Percentiles rank a stretch among this genome's conserved stretches.
phyloP scores from a whole-genome alignment of 345 rosid species.

The Nasturtium officinale region DNA sequence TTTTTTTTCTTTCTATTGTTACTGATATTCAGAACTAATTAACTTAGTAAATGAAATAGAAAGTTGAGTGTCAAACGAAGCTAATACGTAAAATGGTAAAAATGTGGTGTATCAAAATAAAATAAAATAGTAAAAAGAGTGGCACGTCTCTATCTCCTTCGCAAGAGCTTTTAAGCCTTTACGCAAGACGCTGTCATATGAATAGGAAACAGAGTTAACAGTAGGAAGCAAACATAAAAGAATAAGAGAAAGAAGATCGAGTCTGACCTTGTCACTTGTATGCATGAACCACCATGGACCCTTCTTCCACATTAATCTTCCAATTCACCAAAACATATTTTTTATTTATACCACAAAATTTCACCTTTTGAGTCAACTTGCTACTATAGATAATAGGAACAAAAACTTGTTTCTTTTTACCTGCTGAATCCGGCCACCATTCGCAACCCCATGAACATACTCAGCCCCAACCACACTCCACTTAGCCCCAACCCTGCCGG shows the following conservation, averaged over 20 bases:
- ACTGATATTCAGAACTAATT: background rate
- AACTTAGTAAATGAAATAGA: background rate
- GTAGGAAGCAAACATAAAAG: background rate
- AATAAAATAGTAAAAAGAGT: background rate
- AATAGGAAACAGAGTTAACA: slow-evolving; percentile 8
- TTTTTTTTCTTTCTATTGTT: too few species aligned
- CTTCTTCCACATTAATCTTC: slow-evolving; percentile 61
- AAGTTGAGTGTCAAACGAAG: background rate
- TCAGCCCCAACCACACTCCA: slow-evolving; percentile 92
- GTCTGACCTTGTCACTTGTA: slow-evolving; percentile 33
- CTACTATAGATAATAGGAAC: background rate
- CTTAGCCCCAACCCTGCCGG: slow-evolving; percentile 63
- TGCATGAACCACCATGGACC: slow-evolving; percentile 99
- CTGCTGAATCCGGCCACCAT: slow-evolving; percentile 76
- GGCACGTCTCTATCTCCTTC: background rate
- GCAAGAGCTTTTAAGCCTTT: background rate
- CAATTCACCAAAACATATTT: slow-evolving; percentile 18
- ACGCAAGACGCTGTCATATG: slow-evolving; percentile 40
- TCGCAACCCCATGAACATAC: slow-evolving; percentile 85
- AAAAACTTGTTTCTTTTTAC: slow-evolving; percentile 41
- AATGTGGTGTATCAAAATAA: background rate
- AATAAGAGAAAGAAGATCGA: background rate
- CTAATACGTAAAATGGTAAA: background rate
- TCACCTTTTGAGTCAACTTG: background rate
- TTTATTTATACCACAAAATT: background rate